phyloP scores from a whole-genome alignment of 169 alveolate genomes.

The Eimeria necatrix region DNA sequence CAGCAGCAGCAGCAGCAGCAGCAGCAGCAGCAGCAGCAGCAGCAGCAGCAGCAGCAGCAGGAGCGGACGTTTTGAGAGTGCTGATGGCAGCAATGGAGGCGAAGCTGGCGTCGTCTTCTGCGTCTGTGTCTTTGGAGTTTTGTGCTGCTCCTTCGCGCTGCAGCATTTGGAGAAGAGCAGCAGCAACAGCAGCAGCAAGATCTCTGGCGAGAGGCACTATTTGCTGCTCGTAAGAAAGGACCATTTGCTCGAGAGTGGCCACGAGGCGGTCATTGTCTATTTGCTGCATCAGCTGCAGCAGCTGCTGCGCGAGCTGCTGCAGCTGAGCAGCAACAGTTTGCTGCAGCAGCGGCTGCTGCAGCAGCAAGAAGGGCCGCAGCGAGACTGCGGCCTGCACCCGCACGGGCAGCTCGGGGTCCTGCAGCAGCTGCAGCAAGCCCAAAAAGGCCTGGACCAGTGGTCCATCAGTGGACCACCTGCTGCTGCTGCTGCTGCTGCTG shows the following conservation, averaged over 20 bases:
- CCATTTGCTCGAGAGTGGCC: conserved; percentile 37
- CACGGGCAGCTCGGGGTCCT: conserved; percentile 73
- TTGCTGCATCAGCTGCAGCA: conserved; percentile 47
- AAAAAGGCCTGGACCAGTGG: conserved; percentile 33
- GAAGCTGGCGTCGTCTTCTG: conserved; percentile 73
- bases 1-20: no score
- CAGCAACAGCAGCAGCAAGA: conserved; percentile 24
- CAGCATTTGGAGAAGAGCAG: conserved; percentile 26
- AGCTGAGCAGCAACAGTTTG: conserved; percentile 20
- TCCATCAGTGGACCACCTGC: no score
- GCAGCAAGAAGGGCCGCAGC: not conserved
- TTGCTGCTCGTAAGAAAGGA: conserved; percentile 35
- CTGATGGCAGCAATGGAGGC: conserved; percentile 74
- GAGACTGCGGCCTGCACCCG: conserved; percentile 75
- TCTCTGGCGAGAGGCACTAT: conserved; percentile 68
- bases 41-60: no score
- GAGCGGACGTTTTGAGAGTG: conserved; percentile 70
- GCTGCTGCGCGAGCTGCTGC: conserved; percentile 29
- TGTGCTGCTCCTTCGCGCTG: conserved; percentile 49
- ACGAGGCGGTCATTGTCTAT: conserved; percentile 69
- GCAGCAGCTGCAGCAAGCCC: not conserved
- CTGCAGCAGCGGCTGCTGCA: conserved; percentile 23
- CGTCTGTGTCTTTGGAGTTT: conserved; percentile 28
- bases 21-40: no score
- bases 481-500: not conserved